Percentiles rank a stretch among this genome's conserved stretches.
Evolutionary conservation across 306 rosid species (phyloP).

Genomic region (Acacia acuminata): DNA sequence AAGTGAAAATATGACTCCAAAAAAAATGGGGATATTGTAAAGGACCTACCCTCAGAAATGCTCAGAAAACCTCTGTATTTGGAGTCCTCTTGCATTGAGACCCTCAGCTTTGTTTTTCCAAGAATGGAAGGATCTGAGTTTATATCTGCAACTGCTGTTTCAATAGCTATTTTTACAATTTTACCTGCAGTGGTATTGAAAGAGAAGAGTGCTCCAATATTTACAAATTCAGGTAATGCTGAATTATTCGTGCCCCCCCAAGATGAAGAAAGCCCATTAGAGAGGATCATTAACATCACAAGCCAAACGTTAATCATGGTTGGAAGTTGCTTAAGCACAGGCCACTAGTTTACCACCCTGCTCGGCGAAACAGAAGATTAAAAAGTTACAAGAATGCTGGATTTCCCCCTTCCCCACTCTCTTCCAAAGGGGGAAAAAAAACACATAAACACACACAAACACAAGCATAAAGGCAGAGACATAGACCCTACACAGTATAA

Average conservation of each 20-base stretch:
- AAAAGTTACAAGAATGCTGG: background rate
- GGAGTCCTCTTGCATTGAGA: constrained; percentile 65
- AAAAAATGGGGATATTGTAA: background rate
- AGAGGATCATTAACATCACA: constrained; percentile 47
- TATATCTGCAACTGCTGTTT: constrained; percentile 72
- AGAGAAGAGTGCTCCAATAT: constrained; percentile 74
- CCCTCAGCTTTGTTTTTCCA: constrained; percentile 51
- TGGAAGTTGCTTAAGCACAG: constrained; percentile 25
- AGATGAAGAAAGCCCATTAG: constrained; percentile 48
- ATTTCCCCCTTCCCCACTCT: background rate
- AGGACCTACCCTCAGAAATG: constrained; percentile 74
- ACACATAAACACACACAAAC: background rate
- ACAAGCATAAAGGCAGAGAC: constrained; percentile 9
- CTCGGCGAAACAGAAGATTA: constrained; percentile 24
- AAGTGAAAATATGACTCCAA: background rate
- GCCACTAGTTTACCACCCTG: constrained; percentile 37
- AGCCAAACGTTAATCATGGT: constrained; percentile 56
- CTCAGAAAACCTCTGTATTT: constrained; percentile 80
- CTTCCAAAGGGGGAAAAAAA: background rate
- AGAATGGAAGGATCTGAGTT: constrained; percentile 78
- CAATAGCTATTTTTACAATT: constrained; percentile 72
- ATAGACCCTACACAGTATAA: background rate
- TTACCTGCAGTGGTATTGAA: constrained; percentile 58
- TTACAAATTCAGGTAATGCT: constrained; percentile 56
- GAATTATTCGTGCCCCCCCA: constrained; percentile 50